These are phyloP conservation scores for Euryodendron excelsum DNA, from an alignment of 148 eudicot genomes.

Conservation along the genomic window DNA sequence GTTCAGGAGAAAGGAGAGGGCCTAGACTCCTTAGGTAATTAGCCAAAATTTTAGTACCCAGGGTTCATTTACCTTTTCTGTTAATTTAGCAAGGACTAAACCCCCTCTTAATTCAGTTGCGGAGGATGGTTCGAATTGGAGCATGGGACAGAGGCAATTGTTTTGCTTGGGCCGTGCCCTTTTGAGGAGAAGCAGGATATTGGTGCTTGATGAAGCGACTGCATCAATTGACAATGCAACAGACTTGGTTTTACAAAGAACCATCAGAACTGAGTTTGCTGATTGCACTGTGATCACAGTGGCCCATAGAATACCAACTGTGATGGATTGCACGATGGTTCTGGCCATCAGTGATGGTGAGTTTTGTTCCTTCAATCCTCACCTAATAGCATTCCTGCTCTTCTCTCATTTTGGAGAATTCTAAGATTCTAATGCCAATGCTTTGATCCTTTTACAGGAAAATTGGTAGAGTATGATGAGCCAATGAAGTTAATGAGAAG, in stretches of 20 bases:
- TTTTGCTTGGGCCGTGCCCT: slow-evolving; percentile 89
- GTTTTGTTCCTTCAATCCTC: slow-evolving; percentile 16
- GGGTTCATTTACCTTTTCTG: not conserved
- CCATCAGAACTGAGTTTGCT: slow-evolving; percentile 70
- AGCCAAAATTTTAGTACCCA: not conserved
- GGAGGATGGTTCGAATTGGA: slow-evolving; percentile 96
- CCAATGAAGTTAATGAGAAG: slow-evolving; percentile 72
- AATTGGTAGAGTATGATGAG: slow-evolving; percentile 76
- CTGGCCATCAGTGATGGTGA: slow-evolving; percentile 82
- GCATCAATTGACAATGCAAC: slow-evolving; percentile 91
- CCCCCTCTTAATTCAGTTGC: slow-evolving; percentile 39
- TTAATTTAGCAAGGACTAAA: not conserved
- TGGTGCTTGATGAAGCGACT: slow-evolving; percentile 95
- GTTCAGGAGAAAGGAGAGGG: slow-evolving; percentile 73
- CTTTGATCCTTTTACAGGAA: slow-evolving; percentile 39
- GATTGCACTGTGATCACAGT: slow-evolving; percentile 91
- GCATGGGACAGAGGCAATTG: slow-evolving; percentile 93
- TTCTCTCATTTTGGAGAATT: not conserved
- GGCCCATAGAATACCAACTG: slow-evolving; percentile 91
- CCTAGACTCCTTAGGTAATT: slow-evolving; percentile 66
- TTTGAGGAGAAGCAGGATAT: slow-evolving; percentile 73
- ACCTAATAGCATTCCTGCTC: not conserved
- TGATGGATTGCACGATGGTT: slow-evolving; percentile 93
- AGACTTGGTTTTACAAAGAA: slow-evolving; percentile 69
- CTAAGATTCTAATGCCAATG: not conserved